Evolutionary conservation across 2,329 filamentous ascomycete species (phyloP).

Genomic region (Curvularia lunata): DNA sequence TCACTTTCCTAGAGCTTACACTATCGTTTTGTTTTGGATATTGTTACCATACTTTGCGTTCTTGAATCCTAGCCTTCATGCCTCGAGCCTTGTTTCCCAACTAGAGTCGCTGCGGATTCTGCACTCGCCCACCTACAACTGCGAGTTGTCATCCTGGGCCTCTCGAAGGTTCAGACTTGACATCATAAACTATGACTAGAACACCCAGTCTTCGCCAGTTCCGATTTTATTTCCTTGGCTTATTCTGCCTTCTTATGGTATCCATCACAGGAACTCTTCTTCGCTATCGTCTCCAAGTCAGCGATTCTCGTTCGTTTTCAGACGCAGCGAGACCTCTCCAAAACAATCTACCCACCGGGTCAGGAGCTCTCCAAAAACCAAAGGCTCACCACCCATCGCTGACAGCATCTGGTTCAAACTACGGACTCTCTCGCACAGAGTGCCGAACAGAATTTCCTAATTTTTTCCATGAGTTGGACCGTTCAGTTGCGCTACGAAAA

Average conservation of each 20-base stretch:
- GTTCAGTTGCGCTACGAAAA: slow-evolving; percentile 20
- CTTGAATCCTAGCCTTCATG: too few species aligned
- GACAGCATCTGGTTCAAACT: not conserved
- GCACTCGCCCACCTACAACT: not conserved
- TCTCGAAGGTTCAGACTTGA: not conserved
- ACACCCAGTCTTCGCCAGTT: slow-evolving; percentile 9
- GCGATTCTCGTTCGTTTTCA: not conserved
- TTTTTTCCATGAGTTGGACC: slow-evolving; percentile 35
- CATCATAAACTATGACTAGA: slow-evolving; percentile 1
- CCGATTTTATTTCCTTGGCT: not conserved
- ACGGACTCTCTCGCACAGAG: slow-evolving; percentile 13
- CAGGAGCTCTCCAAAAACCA: not conserved
- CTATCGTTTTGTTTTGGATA: too few species aligned
- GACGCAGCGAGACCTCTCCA: not conserved
- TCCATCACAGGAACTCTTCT: slow-evolving; percentile 6
- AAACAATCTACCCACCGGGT: too few species aligned
- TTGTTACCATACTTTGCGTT: too few species aligned
- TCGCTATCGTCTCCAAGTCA: slow-evolving; percentile 11
- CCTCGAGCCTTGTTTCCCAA: too few species aligned
- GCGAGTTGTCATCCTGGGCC: not conserved
- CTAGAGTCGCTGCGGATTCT: too few species aligned
- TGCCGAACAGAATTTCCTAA: slow-evolving; percentile 30
- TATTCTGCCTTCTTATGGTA: slow-evolving; percentile 9
- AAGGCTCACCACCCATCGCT: not conserved
- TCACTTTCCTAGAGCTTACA: too few species aligned